These are phyloP conservation scores for Yarrowia sp. DNA, from an alignment of 805 yeast species.

Conservation along the genomic window DNA sequence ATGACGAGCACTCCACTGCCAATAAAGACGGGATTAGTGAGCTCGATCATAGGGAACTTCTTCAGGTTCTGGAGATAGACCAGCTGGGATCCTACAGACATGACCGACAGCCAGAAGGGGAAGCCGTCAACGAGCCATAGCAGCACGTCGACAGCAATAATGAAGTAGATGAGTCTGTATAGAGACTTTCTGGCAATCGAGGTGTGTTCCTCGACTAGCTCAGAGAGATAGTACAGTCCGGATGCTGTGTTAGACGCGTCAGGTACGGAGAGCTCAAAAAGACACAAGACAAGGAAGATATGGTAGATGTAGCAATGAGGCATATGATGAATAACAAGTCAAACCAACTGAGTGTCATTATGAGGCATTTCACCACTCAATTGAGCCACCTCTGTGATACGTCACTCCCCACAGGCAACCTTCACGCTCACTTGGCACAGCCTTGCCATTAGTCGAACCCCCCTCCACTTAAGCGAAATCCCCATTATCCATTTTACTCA, in stretches of 20 bases:
- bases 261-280: no score
- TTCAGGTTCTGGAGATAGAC: constrained; percentile 79
- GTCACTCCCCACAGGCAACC: no score
- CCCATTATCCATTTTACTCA: not conserved
- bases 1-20: constrained; percentile 75
- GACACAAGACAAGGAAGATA: no score
- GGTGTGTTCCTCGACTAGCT: constrained; percentile 90
- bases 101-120: constrained; percentile 70
- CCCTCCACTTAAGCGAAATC: no score
- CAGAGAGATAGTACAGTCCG: constrained; percentile 89
- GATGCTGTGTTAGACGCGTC: constrained; percentile 59
- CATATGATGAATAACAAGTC: not conserved
- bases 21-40: constrained; percentile 74
- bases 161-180: constrained; percentile 64
- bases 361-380: no score
- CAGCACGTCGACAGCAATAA: constrained; percentile 62
- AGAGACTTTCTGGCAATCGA: constrained; percentile 80
- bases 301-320: not conserved
- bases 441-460: no score
- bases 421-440: no score
- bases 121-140: constrained; percentile 78
- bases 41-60: constrained; percentile 82
- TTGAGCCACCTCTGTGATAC: no score
- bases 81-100: constrained; percentile 73
- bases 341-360: no score